Percentiles rank a stretch among this genome's conserved stretches.
These are phyloP conservation scores for Knoxia roxburghii DNA, from an alignment of 257 asterid species.

Conservation along the genomic window DNA sequence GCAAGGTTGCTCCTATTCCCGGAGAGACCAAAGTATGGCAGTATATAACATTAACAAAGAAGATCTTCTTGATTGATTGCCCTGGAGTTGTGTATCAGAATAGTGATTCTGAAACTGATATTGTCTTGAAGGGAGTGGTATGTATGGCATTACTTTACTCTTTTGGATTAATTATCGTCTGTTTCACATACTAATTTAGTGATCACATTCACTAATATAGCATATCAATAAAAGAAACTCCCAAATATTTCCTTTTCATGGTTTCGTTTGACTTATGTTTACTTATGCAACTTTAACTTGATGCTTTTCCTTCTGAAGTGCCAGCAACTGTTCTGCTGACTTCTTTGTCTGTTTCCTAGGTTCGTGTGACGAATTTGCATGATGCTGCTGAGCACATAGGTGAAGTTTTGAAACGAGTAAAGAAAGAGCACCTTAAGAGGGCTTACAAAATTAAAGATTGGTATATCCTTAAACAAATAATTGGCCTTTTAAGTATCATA, in stretches of 20 bases:
- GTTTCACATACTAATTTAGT: neutral
- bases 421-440: conserved; percentile 71
- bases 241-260: neutral
- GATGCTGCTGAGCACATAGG: conserved; percentile 98
- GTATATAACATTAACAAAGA: conserved; percentile 85
- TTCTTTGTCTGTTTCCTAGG: conserved; percentile 36
- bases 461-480: conserved; percentile 30
- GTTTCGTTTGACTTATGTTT: neutral
- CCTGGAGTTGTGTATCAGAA: conserved; percentile 95
- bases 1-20: conserved; percentile 98
- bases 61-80: conserved; percentile 88
- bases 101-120: conserved; percentile 77
- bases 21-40: conserved; percentile 99
- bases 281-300: neutral
- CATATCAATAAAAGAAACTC: neutral
- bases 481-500: neutral
- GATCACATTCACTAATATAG: neutral
- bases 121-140: conserved; percentile 98
- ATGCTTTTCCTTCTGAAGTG: neutral
- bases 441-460: conserved; percentile 79
- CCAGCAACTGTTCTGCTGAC: neutral
- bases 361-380: conserved; percentile 81
- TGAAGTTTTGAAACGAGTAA: conserved; percentile 84
- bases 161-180: neutral
- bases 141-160: conserved; percentile 15